Evolutionary conservation across 2,329 filamentous ascomycete genomes (phyloP).

Genomic region (Ilyonectria destructans): DNA sequence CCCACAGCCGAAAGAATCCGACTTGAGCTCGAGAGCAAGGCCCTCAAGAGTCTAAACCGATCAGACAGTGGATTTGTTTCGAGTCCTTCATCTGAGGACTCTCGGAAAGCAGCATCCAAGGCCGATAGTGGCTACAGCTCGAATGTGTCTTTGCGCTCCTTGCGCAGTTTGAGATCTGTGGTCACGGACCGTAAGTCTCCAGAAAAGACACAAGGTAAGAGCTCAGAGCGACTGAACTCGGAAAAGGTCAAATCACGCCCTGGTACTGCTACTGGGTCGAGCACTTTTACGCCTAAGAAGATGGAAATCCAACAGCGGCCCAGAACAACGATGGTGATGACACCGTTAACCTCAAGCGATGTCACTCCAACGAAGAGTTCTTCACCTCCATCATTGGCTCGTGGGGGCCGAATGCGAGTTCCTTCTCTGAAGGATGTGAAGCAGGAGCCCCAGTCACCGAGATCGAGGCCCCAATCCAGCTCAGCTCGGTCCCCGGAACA

Average conservation of each 20-base stretch:
- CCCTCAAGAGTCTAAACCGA: slow-evolving; percentile 45
- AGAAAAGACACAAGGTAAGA: slow-evolving; percentile 28
- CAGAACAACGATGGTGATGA: neutral
- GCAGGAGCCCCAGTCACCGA: slow-evolving; percentile 37
- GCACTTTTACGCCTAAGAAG: neutral
- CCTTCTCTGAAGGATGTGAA: slow-evolving; percentile 41
- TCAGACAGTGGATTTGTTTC: slow-evolving; percentile 68
- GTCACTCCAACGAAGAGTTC: slow-evolving; percentile 21
- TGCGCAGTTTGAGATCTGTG: slow-evolving; percentile 54
- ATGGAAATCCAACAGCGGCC: neutral
- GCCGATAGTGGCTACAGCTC: slow-evolving; percentile 76
- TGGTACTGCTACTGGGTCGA: neutral
- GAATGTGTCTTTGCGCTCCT: slow-evolving; percentile 71
- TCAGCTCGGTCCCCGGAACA: slow-evolving; percentile 18
- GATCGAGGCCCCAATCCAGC: slow-evolving; percentile 23
- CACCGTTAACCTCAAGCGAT: neutral
- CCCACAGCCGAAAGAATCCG: slow-evolving; percentile 43
- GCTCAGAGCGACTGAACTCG: neutral
- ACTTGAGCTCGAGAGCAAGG: slow-evolving; percentile 43
- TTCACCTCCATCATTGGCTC: slow-evolving; percentile 35
- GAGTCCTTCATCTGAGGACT: slow-evolving; percentile 61
- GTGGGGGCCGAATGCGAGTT: slow-evolving; percentile 38
- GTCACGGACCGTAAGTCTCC: slow-evolving; percentile 42
- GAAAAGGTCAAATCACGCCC: neutral
- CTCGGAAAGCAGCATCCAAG: slow-evolving; percentile 66